A percentile compares a stretch with the other conserved stretches of the same genome.
phyloP scores from a whole-genome alignment of 805 yeast species.

The Saccharomyces eubayanus region DNA sequence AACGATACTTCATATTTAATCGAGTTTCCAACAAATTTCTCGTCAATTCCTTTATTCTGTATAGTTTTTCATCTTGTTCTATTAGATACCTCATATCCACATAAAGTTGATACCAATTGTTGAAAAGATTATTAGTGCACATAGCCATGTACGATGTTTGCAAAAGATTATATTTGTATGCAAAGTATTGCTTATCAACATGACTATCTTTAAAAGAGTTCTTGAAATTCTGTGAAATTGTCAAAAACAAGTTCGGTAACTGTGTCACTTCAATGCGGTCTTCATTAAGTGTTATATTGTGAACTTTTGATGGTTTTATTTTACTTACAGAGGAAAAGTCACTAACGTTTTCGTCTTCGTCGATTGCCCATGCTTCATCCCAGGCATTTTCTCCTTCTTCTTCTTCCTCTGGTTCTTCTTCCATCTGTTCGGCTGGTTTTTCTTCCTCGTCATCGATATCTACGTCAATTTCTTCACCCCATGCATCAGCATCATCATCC shows the following conservation, averaged over 20 bases:
- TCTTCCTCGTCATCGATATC: constrained; percentile 7
- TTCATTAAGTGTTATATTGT: background rate
- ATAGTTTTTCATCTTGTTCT: constrained; percentile 2
- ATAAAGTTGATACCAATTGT: constrained; percentile 26
- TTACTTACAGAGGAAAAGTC: background rate
- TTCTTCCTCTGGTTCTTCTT: background rate
- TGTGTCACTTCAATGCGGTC: constrained; percentile 10
- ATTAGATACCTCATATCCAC: constrained; percentile 18
- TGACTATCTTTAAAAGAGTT: constrained; percentile 6
- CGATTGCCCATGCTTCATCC: constrained; percentile 4
- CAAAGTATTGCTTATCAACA: constrained; percentile 11
- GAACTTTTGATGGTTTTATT: background rate
- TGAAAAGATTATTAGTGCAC: constrained; percentile 9
- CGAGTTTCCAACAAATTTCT: constrained; percentile 15
- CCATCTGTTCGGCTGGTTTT: background rate
- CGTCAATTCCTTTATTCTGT: constrained; percentile 19
- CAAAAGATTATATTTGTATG: constrained; percentile 23
- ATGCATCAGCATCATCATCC: background rate
- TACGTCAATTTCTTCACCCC: constrained; percentile 2
- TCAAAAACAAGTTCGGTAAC: constrained; percentile 13
- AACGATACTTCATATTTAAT: constrained; percentile 13
- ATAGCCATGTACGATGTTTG: constrained; percentile 25
- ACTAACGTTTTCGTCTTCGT: background rate
- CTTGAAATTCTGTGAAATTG: constrained; percentile 10
- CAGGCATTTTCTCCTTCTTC: background rate